Base-by-base conservation (phyloP, 768 basidiomycete species). In the Naganishia randhawae region DNA sequence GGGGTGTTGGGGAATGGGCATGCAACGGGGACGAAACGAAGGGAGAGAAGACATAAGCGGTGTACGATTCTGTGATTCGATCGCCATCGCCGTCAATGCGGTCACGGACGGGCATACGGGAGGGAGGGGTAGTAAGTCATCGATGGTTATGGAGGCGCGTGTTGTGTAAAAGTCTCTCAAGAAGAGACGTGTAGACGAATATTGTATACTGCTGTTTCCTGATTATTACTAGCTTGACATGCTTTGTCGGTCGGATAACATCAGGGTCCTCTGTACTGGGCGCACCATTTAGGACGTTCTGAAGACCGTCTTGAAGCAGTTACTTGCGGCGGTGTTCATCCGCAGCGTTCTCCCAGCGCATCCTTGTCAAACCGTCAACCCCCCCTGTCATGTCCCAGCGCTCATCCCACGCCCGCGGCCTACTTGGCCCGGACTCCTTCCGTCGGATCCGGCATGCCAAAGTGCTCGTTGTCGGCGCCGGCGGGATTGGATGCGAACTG, bases 401-500 rank as follows among this genome's bases (percentile, higher is more conserved):
- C 31, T 76, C 77, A 62, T 53, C 72, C 0, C 88, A 93, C 77
- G 88, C 89, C 6, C 82, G 85, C 70, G 88, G 90, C 14, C 88
- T 97, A 66, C 84, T 98, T 3, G 93, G 93, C 8, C 80, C 85
- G 45, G 87, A 89, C 71, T 81, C 92, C 17, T 85, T 86, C 73
- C 77, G 81, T 32, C 75, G 77, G 50, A 72, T 82, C 50, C 62
- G 72, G 33, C 71, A 77, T 51, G 76, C 81, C 10, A 78, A 77
- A 10, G 72, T 96, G 29, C 82, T 99, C 70, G 83, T 97, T 31
- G 95, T 99, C 35, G 96, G 96, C 32, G 92, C 92, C 50, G 94
- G 94, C 51, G 95, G 95, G 0, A 98, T 98, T 76, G 96, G 96
- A 9, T 99, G 95, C 75, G 96, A 99, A 82, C 85, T 99, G 4